Conservation (phyloP, 805 yeast genomes). For the Pichia phayaonensis region DNA sequence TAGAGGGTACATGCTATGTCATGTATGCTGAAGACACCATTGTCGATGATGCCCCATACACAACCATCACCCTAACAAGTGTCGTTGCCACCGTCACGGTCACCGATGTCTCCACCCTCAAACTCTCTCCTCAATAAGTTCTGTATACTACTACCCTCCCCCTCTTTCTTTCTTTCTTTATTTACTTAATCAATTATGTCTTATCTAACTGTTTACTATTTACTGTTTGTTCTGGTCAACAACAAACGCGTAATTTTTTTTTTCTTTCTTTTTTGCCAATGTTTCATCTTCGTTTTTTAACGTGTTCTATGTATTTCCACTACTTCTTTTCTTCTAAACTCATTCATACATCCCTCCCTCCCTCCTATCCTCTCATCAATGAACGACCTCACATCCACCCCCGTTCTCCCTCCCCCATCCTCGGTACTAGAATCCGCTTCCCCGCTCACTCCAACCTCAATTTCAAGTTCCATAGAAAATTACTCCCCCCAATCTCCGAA, state of each 20-base stretch:
- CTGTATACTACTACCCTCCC: neutral
- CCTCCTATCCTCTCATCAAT: too few species aligned
- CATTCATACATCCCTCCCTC: too few species aligned
- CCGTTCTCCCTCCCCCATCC: neutral
- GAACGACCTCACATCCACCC: neutral
- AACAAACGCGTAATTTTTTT: neutral
- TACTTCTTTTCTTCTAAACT: neutral
- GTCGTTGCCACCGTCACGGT: slow-evolving; percentile 30
- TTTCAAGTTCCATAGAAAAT: slow-evolving; percentile 6
- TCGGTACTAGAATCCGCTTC: neutral
- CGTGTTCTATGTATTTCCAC: neutral
- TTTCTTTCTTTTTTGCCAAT: too few species aligned
- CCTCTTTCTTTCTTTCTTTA: neutral
- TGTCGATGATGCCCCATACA: slow-evolving; percentile 23
- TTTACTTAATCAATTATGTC: too few species aligned
- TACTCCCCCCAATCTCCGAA: slow-evolving; percentile 9
- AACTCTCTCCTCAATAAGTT: neutral
- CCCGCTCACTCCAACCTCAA: slow-evolving; percentile 3
- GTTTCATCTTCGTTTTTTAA: neutral
- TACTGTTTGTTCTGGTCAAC: too few species aligned
- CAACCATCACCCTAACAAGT: slow-evolving; percentile 29
- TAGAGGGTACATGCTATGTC: slow-evolving; percentile 29
- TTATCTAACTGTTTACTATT: too few species aligned
- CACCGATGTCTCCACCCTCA: neutral
- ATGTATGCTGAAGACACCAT: slow-evolving; percentile 30